Evolutionary conservation across 306 rosid genomes (phyloP).

Genomic region (Oxytropis ochrocephala): DNA sequence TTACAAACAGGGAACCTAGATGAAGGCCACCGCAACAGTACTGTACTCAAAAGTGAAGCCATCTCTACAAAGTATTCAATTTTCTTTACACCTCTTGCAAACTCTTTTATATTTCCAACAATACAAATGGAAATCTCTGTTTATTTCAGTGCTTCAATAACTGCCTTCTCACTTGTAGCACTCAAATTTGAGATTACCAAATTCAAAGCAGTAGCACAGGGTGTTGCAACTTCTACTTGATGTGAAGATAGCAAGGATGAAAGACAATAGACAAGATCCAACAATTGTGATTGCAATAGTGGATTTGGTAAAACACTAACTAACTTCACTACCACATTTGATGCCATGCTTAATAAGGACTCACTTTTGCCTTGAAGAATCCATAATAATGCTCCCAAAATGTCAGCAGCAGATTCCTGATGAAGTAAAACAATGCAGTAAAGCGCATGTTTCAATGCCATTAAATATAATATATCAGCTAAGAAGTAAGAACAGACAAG

Average conservation of each 20-base stretch:
- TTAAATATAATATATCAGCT: neutral
- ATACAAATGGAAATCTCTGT: conserved; percentile 35
- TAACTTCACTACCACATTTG: conserved; percentile 53
- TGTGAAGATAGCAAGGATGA: conserved; percentile 48
- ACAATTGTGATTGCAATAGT: conserved; percentile 34
- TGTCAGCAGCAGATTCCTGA: conserved; percentile 63
- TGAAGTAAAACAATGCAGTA: conserved; percentile 16
- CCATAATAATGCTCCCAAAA: conserved; percentile 63
- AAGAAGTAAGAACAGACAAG: neutral
- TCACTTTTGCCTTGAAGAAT: conserved; percentile 57
- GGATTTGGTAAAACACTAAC: conserved; percentile 45
- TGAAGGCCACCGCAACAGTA: conserved; percentile 60
- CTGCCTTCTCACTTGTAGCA: conserved; percentile 41
- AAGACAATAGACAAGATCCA: conserved; percentile 64
- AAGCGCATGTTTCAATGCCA: neutral
- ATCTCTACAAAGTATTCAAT: conserved; percentile 52
- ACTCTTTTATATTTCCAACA: conserved; percentile 33
- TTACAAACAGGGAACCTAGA: conserved; percentile 66
- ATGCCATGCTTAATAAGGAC: conserved; percentile 44
- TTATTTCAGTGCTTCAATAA: conserved; percentile 53
- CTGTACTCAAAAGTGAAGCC: conserved; percentile 64
- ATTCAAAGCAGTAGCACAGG: conserved; percentile 60
- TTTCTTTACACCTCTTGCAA: conserved; percentile 29
- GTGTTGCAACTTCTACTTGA: conserved; percentile 47
- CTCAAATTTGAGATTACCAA: conserved; percentile 49